phyloP scores from a whole-genome alignment of 768 basidiomycete species.

The Sarcomyxa edulis region DNA sequence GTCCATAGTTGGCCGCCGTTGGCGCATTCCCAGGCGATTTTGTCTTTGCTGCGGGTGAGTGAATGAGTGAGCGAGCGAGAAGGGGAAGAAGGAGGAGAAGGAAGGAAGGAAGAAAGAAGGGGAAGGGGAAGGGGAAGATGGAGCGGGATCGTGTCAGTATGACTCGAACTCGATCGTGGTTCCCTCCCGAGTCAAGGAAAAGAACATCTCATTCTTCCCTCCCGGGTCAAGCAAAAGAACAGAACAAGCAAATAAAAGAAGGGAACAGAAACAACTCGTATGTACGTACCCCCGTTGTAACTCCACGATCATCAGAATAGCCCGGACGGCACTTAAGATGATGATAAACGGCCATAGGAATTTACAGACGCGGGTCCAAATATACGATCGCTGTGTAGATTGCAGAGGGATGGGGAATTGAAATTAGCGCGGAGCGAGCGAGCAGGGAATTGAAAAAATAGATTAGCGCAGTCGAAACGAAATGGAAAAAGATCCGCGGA shows the following conservation, averaged over 20 bases:
- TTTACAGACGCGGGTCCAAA: constrained; percentile 58
- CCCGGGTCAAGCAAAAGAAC: too few relatives aligned
- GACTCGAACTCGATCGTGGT: too few relatives aligned
- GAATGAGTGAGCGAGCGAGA: constrained; percentile 1
- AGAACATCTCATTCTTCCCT: too few relatives aligned
- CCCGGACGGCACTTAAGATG: constrained; percentile 56
- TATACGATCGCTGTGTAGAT: constrained; percentile 65
- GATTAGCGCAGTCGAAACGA: too few relatives aligned
- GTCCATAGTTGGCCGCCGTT: constrained; percentile 66
- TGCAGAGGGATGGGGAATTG: too few relatives aligned
- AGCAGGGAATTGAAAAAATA: too few relatives aligned
- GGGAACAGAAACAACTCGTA: constrained; percentile 15
- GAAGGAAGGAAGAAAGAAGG: too few relatives aligned
- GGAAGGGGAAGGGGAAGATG: constrained; percentile 8
- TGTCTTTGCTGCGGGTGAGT: constrained; percentile 44
- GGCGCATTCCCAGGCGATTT: constrained; percentile 69
- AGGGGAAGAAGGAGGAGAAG: constrained; percentile 1
- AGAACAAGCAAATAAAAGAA: too few relatives aligned
- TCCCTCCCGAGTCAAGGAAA: too few relatives aligned
- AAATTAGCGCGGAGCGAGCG: too few relatives aligned
- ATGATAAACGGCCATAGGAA: constrained; percentile 72
- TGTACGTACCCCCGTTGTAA: constrained; percentile 59
- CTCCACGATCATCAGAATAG: constrained; percentile 69
- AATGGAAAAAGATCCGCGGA: too few relatives aligned
- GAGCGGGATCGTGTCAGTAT: too few relatives aligned